phyloP scores from a whole-genome alignment of 345 rosid species.

The Syzygium oleosum region DNA sequence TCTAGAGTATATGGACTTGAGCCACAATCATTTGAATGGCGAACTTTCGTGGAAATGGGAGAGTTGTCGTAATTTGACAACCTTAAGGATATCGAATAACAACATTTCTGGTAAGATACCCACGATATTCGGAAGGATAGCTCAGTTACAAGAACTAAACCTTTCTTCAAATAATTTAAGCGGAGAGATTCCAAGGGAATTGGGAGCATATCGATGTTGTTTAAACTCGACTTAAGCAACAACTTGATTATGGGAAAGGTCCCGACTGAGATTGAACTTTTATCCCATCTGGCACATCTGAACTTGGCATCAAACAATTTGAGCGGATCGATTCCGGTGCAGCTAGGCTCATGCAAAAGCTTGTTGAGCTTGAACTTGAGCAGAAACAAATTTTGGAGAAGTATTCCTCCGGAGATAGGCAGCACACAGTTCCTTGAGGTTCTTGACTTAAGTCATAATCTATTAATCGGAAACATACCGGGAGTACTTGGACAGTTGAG shows the following conservation, averaged over 20 bases:
- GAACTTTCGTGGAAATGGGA: background rate
- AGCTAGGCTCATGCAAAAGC: background rate
- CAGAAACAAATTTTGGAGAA: background rate
- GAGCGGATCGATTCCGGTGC: background rate
- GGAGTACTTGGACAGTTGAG: background rate
- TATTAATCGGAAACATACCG: background rate
- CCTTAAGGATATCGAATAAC: background rate
- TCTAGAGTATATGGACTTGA: too few species aligned
- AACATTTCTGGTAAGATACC: background rate
- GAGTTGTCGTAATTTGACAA: background rate
- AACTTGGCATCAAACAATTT: background rate
- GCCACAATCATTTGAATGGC: background rate
- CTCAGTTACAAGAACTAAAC: accelerated
- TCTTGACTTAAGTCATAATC: background rate
- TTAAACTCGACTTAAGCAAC: background rate
- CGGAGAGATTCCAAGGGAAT: background rate
- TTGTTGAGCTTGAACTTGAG: background rate
- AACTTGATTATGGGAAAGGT: background rate
- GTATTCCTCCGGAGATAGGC: background rate
- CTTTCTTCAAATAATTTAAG: background rate
- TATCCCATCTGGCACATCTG: background rate
- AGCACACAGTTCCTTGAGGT: background rate
- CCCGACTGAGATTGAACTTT: background rate
- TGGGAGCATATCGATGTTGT: background rate
- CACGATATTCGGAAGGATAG: background rate